Percentiles rank a stretch among this genome's conserved stretches.
These are phyloP conservation scores for Eragrostis tef DNA, from an alignment of 202 grass and related monocot genomes.

Conservation along the genomic window DNA sequence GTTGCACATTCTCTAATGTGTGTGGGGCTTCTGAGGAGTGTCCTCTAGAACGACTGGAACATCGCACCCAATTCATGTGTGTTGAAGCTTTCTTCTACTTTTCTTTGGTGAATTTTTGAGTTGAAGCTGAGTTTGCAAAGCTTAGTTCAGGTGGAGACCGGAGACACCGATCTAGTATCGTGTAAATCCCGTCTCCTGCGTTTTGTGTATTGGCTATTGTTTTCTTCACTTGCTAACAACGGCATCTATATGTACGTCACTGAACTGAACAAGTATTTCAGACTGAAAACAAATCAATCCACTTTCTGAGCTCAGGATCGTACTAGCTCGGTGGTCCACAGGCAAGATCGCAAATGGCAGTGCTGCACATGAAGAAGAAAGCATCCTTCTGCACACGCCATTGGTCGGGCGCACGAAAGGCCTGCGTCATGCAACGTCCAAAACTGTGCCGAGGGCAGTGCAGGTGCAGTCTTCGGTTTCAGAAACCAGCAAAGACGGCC, in stretches of 20 bases:
- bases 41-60: conserved; percentile 52
- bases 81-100: neutral
- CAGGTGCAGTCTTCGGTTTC: conserved; percentile 42
- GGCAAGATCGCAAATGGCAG: neutral
- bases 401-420: neutral
- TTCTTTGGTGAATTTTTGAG: neutral
- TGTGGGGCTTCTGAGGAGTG: neutral
- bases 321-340: conserved; percentile 11
- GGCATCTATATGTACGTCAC: neutral
- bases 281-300: neutral
- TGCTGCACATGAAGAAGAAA: neutral
- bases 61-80: conserved; percentile 6
- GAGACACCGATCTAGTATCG: conserved; percentile 7
- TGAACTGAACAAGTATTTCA: neutral
- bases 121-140: conserved; percentile 27
- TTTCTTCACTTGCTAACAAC: neutral
- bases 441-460: neutral
- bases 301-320: neutral
- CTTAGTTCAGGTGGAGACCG: conserved; percentile 32
- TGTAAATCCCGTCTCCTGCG: conserved; percentile 1
- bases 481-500: conserved; percentile 35
- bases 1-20: conserved; percentile 26
- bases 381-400: neutral
- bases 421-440: conserved; percentile 37
- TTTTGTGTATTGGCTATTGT: neutral